Base-by-base conservation (phyloP, 2,329 filamentous ascomycete species). In the Diaporthe vaccinii region DNA sequence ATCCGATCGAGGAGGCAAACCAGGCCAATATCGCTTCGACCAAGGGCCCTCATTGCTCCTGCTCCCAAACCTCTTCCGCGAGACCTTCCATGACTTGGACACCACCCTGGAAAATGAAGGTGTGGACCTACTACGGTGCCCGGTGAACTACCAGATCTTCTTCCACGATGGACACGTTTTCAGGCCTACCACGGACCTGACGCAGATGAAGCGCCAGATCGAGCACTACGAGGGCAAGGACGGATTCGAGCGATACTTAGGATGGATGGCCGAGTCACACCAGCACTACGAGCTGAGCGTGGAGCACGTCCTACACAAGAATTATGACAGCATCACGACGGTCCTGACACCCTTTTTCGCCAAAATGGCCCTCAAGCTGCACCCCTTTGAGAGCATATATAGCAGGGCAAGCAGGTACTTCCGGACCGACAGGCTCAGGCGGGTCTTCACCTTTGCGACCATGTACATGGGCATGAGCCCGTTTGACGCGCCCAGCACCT, bases 401-500 rank as follows among this genome's bases (percentile, higher is more conserved):
- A 86, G 86, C 9, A 84, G 93, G 39, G 91, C 92, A 4, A 86
- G 89, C 36, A 88, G 87, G 76, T 95, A 95, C 79, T 95, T 95
- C 82, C 89, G 86, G 86, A 92, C 91, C 0, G 93, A 95, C 80
- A 86, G 93, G 74, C 80, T 95, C 79, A 86, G 93, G 76, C 85
- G 93, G 36, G 93, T 93, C 0, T 95, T 95, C 78, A 95, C 93
- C 0, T 95, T 95, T 82, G 93, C 91, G 31, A 94, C 92, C 79
- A 95, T 95, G 93, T 95, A 95, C 80, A 93, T 95, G 91, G 93
- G 93, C 0, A 95, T 95, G 93, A 92, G 88, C 73, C 93, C 93
- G 0, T 95, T 93, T 80, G 92, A 94, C 80, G 93, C 93, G 0
- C 93, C 93, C 0, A 93, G 91, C 4, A 95, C 93, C 2, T 95